A percentile compares a stretch with the other conserved stretches of the same genome.
Conservation (phyloP, 2,329 filamentous ascomycete species). For the Hypocreales sp. region DNA sequence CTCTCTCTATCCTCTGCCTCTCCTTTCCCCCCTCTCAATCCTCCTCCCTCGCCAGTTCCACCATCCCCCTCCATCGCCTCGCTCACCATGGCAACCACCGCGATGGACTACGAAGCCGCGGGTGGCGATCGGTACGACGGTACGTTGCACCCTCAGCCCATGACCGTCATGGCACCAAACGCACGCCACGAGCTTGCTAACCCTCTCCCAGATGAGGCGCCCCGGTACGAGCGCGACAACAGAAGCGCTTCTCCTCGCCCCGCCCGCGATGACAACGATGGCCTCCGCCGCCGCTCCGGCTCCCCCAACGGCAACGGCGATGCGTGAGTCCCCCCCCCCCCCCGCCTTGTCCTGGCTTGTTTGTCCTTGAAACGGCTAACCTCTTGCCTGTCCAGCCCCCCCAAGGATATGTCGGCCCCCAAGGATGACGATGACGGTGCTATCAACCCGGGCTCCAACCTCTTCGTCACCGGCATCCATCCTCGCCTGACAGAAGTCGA, state of each 20-base stretch:
- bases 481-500: conserved; percentile 81
- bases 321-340: no score
- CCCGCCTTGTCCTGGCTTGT: no score
- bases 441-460: conserved; percentile 87
- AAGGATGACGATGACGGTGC: conserved; percentile 55
- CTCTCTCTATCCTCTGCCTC: neutral
- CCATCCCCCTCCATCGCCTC: no score
- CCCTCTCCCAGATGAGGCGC: conserved; percentile 36
- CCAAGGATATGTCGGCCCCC: conserved; percentile 35
- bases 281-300: conserved; percentile 43
- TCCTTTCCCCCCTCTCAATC: conserved; percentile 4
- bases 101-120: conserved; percentile 57
- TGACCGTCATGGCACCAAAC: neutral
- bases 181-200: neutral
- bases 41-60: no score
- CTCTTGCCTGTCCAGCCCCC: no score
- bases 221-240: conserved; percentile 51
- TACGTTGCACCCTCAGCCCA: conserved; percentile 13
- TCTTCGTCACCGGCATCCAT: conserved; percentile 97
- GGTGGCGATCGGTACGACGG: conserved; percentile 53
- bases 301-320: conserved; percentile 37
- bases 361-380: no score
- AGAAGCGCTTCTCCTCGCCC: conserved; percentile 50
- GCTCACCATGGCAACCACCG: conserved; percentile 41
- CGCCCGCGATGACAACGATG: conserved; percentile 43